Conservation (phyloP, 192 early-diverging fungal genomes). For the Umbelopsis sp. region DNA sequence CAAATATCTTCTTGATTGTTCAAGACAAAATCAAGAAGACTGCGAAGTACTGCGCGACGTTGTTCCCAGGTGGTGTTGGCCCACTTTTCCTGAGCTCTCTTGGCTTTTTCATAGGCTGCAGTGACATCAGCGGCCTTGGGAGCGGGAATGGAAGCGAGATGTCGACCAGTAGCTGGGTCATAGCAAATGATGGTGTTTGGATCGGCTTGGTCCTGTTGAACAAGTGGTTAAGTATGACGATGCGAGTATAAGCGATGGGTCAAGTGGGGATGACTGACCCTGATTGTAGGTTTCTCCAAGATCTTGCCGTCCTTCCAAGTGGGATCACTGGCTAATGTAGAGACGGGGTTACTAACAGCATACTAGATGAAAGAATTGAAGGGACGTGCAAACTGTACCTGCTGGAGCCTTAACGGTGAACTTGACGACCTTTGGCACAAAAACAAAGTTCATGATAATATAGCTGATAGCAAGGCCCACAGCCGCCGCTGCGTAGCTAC, state of each 20-base stretch:
- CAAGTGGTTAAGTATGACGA: not conserved
- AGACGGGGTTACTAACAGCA: slow-evolving; percentile 4
- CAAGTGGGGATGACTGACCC: slow-evolving; percentile 34
- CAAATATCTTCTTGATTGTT: slow-evolving; percentile 77
- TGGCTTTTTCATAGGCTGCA: slow-evolving; percentile 56
- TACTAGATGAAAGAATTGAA: not conserved
- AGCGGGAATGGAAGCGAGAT: slow-evolving; percentile 62
- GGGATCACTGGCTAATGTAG: slow-evolving; percentile 43
- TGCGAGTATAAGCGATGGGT: not conserved
- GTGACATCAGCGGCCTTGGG: slow-evolving; percentile 61
- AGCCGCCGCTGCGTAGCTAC: not conserved
- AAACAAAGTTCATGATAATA: not conserved
- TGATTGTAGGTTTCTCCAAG: slow-evolving; percentile 48
- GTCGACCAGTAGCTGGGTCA: slow-evolving; percentile 83
- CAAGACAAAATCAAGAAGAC: slow-evolving; percentile 72
- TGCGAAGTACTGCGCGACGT: slow-evolving; percentile 70
- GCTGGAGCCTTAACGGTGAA: slow-evolving; percentile 27
- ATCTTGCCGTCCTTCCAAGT: slow-evolving; percentile 53
- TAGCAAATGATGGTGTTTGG: slow-evolving; percentile 74
- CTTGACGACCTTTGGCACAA: slow-evolving; percentile 15
- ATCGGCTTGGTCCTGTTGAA: slow-evolving; percentile 44
- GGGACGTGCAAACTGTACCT: slow-evolving; percentile 14
- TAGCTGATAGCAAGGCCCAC: slow-evolving; percentile 18
- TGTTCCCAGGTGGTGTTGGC: slow-evolving; percentile 70
- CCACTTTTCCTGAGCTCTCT: slow-evolving; percentile 70